Evolutionary conservation across 805 yeast species (phyloP).

Genomic region (Ogataea paradorogensis): DNA sequence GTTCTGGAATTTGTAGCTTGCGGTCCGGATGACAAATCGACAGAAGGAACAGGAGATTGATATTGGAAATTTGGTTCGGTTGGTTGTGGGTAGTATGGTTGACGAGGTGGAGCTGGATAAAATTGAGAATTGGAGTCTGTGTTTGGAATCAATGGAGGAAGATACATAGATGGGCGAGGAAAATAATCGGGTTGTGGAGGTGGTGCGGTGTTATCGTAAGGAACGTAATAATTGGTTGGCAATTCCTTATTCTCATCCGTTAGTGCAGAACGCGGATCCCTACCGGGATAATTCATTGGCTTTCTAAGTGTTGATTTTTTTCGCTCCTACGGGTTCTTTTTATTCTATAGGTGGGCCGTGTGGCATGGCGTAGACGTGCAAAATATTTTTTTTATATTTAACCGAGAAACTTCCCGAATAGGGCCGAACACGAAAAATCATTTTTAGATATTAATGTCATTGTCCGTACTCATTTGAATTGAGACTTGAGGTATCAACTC

Average conservation of each 20-base stretch:
- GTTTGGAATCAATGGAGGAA: slow-evolving; percentile 7
- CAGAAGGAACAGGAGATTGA: not conserved
- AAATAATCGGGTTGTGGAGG: not conserved
- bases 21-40: not conserved
- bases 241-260: not conserved
- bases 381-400: too few species aligned
- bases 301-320: too few species aligned
- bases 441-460: not conserved
- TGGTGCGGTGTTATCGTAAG: not conserved
- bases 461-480: not conserved
- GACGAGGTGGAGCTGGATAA: slow-evolving; percentile 5
- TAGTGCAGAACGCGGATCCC: not conserved
- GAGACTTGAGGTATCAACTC: not conserved
- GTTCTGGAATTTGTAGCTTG: not conserved
- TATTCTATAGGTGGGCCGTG: not conserved
- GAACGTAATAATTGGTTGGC: not conserved
- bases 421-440: too few species aligned
- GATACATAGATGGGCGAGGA: slow-evolving; percentile 2
- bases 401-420: too few species aligned
- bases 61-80: slow-evolving; percentile 3
- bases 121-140: slow-evolving; percentile 3
- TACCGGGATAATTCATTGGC: not conserved
- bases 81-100: slow-evolving; percentile 5
- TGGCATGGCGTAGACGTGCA: not conserved
- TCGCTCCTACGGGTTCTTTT: not conserved